Evolutionary conservation across 768 basidiomycete genomes (phyloP), one percentile per base, ranked within the genome.

Genomic region (Jaapia argillacea): DNA sequence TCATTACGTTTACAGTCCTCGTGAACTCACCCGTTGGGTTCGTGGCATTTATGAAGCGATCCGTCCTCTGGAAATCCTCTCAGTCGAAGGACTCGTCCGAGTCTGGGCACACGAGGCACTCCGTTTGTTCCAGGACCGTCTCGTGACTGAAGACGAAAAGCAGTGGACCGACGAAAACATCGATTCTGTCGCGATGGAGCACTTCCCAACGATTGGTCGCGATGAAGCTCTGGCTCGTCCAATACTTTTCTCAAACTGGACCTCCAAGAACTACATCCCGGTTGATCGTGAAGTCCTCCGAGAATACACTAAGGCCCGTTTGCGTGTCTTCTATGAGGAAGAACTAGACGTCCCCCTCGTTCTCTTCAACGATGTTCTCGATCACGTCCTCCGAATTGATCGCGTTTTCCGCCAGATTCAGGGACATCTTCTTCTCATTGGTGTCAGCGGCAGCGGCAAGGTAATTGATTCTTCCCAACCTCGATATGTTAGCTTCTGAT

Each of bases 201-300:
- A 96, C 61, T 99, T 99, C 81, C 93, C 92, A 0, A 92, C 86
- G 2, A 85, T 96, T 60, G 80, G 88, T 58, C 74, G 74, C 33
- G 80, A 83, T 21, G 91, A 96, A 56, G 91, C 96, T 1, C 73
- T 99, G 22, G 62, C 51, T 24, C 79, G 96, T 13, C 96, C 96
- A 0, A 92, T 99, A 51, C 66, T 99, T 27, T 99, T 92, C 72
- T 98, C 96, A 18, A 98, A 98, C 61, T 99, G 96, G 96, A 97
- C 94, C 1, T 93, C 94, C 6, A 91, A 93, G 65, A 68, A 97
- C 57, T 98, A 98, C 60, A 79, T 98, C 37, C 83, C 96, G 2
- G 94, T 99, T 36, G 89, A 96, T 48, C 79, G 96, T 40, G 94
- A 96, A 54, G 71, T 77, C 25, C 77, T 99, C 7, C 80, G 96